Evolutionary conservation across 2,329 filamentous ascomycete genomes (phyloP).

Genomic region (Aureobasidium sp.): DNA sequence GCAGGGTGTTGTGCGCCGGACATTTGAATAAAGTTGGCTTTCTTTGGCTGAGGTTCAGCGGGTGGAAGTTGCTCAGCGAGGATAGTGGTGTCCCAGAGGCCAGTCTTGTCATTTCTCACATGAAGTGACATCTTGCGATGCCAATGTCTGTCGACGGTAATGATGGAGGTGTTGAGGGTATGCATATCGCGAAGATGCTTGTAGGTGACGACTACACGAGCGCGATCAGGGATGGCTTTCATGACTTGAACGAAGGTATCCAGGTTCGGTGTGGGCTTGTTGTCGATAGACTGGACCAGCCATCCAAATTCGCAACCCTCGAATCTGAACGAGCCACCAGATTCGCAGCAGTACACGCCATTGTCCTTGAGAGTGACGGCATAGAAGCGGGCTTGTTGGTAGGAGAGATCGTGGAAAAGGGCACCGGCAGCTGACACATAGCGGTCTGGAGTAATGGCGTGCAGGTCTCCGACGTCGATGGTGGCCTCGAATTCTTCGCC

Average conservation of each 20-base stretch:
- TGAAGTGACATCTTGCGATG: conserved; percentile 89
- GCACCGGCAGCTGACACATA: conserved; percentile 92
- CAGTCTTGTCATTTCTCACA: conserved; percentile 79
- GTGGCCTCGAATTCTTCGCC: conserved; percentile 82
- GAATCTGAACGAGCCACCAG: conserved; percentile 88
- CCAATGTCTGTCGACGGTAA: conserved; percentile 94
- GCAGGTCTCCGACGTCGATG: conserved; percentile 78
- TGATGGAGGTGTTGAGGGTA: conserved; percentile 85
- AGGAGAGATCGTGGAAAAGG: conserved; percentile 93
- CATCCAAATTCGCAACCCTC: conserved; percentile 87
- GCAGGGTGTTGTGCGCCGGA: conserved; percentile 81
- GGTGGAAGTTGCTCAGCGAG: conserved; percentile 75
- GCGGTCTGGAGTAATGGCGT: conserved; percentile 89
- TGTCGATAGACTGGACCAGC: conserved; percentile 87
- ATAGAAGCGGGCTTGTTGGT: conserved; percentile 94
- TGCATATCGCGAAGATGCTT: conserved; percentile 93
- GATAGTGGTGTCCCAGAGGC: conserved; percentile 90
- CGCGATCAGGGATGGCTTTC: conserved; percentile 71
- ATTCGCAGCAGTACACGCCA: conserved; percentile 91
- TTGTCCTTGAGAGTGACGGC: conserved; percentile 71
- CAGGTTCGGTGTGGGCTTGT: conserved; percentile 82
- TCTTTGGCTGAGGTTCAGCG: conserved; percentile 61
- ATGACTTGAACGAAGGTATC: conserved; percentile 86
- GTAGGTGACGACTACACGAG: conserved; percentile 88
- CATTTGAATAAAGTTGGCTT: conserved; percentile 85